These are phyloP conservation scores for Daldinia decipiens DNA, from an alignment of 495 filamentous ascomycete species.

Conservation along the genomic window DNA sequence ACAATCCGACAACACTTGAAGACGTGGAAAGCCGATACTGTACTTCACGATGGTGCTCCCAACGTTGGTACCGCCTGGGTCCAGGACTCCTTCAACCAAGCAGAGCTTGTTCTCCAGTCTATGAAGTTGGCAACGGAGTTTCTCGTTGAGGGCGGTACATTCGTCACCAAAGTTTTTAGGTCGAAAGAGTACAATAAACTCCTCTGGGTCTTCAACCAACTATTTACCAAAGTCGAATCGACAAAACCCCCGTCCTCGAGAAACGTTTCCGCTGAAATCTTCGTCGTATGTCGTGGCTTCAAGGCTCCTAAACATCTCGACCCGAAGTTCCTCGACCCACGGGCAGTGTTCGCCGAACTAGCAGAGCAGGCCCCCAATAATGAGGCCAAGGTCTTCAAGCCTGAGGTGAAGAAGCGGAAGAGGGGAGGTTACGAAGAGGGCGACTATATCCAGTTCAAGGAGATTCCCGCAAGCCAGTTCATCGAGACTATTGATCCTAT, in stretches of 20 bases:
- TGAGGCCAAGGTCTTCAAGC: slow-evolving; percentile 97
- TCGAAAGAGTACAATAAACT: slow-evolving; percentile 98
- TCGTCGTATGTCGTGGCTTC: slow-evolving; percentile 94
- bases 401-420: slow-evolving; percentile 95
- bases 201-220: slow-evolving; percentile 97
- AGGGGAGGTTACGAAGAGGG: slow-evolving; percentile 97
- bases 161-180: slow-evolving; percentile 97
- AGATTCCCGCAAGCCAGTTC: slow-evolving; percentile 87
- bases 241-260: slow-evolving; percentile 96
- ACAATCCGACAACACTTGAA: slow-evolving; percentile 91
- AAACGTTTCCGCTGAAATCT: slow-evolving; percentile 97
- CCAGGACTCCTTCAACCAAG: slow-evolving; percentile 97
- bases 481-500: slow-evolving; percentile 96
- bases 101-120: slow-evolving; percentile 90
- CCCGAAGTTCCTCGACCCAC: slow-evolving; percentile 89
- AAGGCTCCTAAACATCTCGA: slow-evolving; percentile 90
- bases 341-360: slow-evolving; percentile 94
- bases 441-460: slow-evolving; percentile 91
- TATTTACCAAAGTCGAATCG: slow-evolving; percentile 93
- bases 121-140: slow-evolving; percentile 96
- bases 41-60: slow-evolving; percentile 97
- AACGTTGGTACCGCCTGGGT: slow-evolving; percentile 99
- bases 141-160: slow-evolving; percentile 86
- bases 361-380: slow-evolving; percentile 89
- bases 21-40: slow-evolving; percentile 95